These are phyloP conservation scores for Alternaria dauci DNA, from an alignment of 2,329 filamentous ascomycete genomes.

Conservation along the genomic window DNA sequence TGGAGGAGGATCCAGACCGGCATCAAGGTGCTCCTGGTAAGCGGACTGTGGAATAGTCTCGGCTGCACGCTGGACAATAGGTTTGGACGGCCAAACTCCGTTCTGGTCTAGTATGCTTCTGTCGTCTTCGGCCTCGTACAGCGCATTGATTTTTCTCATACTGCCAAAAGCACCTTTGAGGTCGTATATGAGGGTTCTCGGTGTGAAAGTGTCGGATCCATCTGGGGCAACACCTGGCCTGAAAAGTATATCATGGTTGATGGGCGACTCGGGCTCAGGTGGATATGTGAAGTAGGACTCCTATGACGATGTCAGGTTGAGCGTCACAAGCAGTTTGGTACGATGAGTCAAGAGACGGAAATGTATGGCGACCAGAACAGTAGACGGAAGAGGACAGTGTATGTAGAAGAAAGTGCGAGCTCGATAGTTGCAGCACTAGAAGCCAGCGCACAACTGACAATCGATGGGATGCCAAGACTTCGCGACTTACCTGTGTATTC, in stretches of 20 bases:
- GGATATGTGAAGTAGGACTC: slow-evolving; percentile 97
- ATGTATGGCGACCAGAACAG: neutral
- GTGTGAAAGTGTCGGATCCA: slow-evolving; percentile 89
- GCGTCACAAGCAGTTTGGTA: neutral
- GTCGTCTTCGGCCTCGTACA: slow-evolving; percentile 73
- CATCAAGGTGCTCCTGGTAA: slow-evolving; percentile 82
- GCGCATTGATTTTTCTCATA: slow-evolving; percentile 82
- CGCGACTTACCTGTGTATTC: slow-evolving; percentile 78
- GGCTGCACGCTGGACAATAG: slow-evolving; percentile 69
- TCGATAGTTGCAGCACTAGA: neutral
- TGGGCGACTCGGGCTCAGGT: slow-evolving; percentile 68
- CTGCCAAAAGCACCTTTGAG: slow-evolving; percentile 93
- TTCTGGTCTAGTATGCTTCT: slow-evolving; percentile 33
- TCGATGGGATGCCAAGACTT: slow-evolving; percentile 1
- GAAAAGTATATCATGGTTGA: slow-evolving; percentile 90
- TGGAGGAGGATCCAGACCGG: slow-evolving; percentile 68
- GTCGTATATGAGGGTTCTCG: slow-evolving; percentile 91
- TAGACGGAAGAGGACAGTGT: neutral
- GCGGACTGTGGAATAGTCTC: slow-evolving; percentile 71
- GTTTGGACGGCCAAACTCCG: slow-evolving; percentile 48
- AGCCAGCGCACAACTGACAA: neutral
- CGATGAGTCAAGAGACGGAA: neutral
- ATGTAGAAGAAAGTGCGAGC: neutral
- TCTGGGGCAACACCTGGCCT: slow-evolving; percentile 81
- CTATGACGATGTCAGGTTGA: slow-evolving; percentile 54